Base-by-base conservation (phyloP, 805 yeast species). In the Candida germanica region DNA sequence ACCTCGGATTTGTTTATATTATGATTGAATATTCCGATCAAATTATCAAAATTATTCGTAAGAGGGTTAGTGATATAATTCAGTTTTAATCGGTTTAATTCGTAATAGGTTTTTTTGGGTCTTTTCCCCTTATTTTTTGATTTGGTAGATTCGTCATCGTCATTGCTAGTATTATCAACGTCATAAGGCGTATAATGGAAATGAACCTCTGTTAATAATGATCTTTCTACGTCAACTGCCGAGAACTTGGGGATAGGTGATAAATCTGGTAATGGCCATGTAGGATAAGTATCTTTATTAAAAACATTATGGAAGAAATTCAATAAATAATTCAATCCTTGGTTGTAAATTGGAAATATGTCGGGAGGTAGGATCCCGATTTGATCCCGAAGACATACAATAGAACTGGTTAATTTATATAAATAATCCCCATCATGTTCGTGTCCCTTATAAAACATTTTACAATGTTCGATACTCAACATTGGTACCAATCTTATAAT, bases 281-380 rank as follows among this genome's bases (percentile, higher is more conserved):
- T 66, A 3, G 70, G 69, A 31, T 51, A 59, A 14, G 29, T 31
- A 14, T 42, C 40, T 7, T 42, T 31, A 17, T 40, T 40, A 35
- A 58, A 53, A 3, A 59, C 49, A 11, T 73, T 60, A 26, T 67
- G 67, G 22, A 87, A 64, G 80, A 89, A 87, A 25, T 71, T 71
- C 1, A 67, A 60, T 34, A 89, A 64, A 49, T 77, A 84, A 5
- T 69, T 66, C 44, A 88, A 66, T 39, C 81, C 74, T 46, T 80
- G 81, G 26, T 77, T 67, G 56, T 83, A 87, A 14, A 85, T 75
- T 11, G 93, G 89, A 53, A 84, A 71, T 31, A 87, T 56, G 50
- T 81, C 93, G 0, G 87, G 82, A 2, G 96, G 93, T 29, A 91
- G 56, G 31, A 75, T 74, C 6, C 98, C 98, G 10, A 83, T 87